These are phyloP conservation scores for Rubia tinctorum DNA, from an alignment of 305 asterid species.

Conservation along the genomic window DNA sequence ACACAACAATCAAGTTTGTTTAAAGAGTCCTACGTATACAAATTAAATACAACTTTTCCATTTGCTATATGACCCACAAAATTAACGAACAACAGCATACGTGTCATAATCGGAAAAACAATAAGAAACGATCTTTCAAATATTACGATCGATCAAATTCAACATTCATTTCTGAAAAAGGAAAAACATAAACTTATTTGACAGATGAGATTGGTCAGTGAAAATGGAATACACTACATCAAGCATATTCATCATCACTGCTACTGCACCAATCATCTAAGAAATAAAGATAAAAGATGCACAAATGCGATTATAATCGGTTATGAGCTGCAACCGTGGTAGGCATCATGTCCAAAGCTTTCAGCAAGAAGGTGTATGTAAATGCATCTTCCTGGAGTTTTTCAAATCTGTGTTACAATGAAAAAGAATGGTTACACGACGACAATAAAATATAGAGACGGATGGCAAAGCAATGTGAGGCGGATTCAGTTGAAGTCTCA, in stretches of 20 bases:
- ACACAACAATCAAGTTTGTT: neutral
- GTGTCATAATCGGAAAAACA: neutral
- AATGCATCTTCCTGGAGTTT: slow-evolving; percentile 94
- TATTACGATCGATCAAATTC: neutral
- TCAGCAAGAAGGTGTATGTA: slow-evolving; percentile 62
- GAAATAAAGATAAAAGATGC: neutral
- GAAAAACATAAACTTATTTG: neutral
- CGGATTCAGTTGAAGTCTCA: neutral
- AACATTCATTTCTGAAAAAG: neutral
- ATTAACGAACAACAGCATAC: neutral
- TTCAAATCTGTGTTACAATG: slow-evolving; percentile 54
- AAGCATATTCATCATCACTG: neutral
- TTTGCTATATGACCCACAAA: neutral
- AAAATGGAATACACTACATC: neutral
- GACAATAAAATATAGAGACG: neutral
- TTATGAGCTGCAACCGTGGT: slow-evolving; percentile 1
- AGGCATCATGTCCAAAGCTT: slow-evolving; percentile 58
- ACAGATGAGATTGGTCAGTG: neutral
- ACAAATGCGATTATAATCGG: neutral
- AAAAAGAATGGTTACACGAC: neutral
- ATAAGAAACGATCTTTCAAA: neutral
- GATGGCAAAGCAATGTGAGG: neutral
- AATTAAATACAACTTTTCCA: neutral
- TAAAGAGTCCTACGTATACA: neutral
- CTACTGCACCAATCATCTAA: neutral